These are phyloP conservation scores for Cladorrhinum samala DNA, from an alignment of 495 filamentous ascomycete species.

Conservation along the genomic window DNA sequence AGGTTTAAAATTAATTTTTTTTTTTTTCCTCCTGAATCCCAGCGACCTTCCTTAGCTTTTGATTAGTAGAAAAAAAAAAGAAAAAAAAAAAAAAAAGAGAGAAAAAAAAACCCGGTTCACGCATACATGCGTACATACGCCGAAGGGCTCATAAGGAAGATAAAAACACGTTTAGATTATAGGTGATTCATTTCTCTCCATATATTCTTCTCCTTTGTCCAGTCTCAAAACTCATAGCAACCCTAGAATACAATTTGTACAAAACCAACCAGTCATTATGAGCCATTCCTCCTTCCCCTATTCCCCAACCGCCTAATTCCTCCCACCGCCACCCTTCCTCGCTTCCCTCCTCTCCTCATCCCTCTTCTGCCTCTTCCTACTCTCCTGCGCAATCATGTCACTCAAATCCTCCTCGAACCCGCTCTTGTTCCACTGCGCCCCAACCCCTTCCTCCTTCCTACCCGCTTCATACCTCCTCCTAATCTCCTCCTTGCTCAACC, in stretches of 20 bases:
- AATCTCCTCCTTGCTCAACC: conserved; percentile 57
- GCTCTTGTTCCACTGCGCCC: conserved; percentile 51
- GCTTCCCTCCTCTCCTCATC: conserved; percentile 68
- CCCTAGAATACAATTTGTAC: not conserved
- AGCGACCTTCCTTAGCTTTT: not conserved
- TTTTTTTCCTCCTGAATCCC: not conserved
- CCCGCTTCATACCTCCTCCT: conserved; percentile 65
- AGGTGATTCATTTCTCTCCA: too few species aligned
- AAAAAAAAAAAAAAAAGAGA: too few species aligned
- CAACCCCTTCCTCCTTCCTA: conserved; percentile 59
- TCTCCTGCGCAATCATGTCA: conserved; percentile 95
- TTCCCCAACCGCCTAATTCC: not conserved
- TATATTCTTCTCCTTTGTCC: not conserved
- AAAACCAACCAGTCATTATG: too few species aligned
- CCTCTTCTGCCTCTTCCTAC: conserved; percentile 76
- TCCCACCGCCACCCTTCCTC: conserved; percentile 30
- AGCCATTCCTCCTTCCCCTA: too few species aligned
- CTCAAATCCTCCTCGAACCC: conserved; percentile 83
- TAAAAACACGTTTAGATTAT: too few species aligned
- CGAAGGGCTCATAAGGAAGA: too few species aligned
- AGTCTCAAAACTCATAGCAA: not conserved
- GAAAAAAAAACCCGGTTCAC: too few species aligned
- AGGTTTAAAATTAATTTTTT: not conserved
- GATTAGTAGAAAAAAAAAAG: too few species aligned
- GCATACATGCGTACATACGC: too few species aligned